Percentiles rank a stretch among this genome's conserved stretches.
These are phyloP conservation scores for Irpex sp. DNA, from an alignment of 1,284 basidiomycete genomes.

Conservation along the genomic window DNA sequence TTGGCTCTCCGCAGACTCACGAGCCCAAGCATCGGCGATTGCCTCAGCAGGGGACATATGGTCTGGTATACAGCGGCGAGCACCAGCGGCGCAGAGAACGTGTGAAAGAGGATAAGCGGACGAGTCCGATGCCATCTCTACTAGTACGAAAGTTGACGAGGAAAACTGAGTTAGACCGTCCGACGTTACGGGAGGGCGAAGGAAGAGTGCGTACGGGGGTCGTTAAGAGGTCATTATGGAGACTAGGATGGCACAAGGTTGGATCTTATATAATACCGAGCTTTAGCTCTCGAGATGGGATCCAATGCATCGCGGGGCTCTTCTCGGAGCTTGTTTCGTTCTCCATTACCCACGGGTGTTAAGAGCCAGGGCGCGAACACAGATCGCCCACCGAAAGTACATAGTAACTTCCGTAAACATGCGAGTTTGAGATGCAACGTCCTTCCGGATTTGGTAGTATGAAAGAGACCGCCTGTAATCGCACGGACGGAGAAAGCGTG, in stretches of 20 bases:
- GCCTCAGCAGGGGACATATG: constrained; percentile 49
- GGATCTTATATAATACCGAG: constrained; percentile 29
- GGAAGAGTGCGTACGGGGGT: constrained; percentile 25
- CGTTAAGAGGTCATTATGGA: constrained; percentile 30
- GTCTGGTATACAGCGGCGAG: constrained; percentile 18
- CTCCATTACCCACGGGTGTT: constrained; percentile 20
- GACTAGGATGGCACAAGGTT: constrained; percentile 23
- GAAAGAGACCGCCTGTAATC: constrained; percentile 22
- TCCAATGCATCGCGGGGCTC: constrained; percentile 13
- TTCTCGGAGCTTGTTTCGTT: constrained; percentile 23
- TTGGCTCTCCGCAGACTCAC: constrained; percentile 53
- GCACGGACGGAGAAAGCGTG: constrained; percentile 6
- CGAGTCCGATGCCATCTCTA: constrained; percentile 34
- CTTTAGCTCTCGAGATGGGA: constrained; percentile 5
- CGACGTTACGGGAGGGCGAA: constrained; percentile 8
- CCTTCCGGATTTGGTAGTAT: constrained; percentile 28
- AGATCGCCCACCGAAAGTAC: constrained; percentile 26
- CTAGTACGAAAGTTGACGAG: background rate
- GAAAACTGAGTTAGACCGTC: constrained; percentile 6
- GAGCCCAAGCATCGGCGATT: constrained; percentile 64
- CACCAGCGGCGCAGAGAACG: constrained; percentile 12
- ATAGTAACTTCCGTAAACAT: constrained; percentile 30
- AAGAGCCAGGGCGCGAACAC: constrained; percentile 19
- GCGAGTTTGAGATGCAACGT: constrained; percentile 19
- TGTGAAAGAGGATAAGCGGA: constrained; percentile 25